These are phyloP conservation scores for Fusarium goolgardi DNA, from an alignment of 2,329 filamentous ascomycete genomes.

Conservation along the genomic window DNA sequence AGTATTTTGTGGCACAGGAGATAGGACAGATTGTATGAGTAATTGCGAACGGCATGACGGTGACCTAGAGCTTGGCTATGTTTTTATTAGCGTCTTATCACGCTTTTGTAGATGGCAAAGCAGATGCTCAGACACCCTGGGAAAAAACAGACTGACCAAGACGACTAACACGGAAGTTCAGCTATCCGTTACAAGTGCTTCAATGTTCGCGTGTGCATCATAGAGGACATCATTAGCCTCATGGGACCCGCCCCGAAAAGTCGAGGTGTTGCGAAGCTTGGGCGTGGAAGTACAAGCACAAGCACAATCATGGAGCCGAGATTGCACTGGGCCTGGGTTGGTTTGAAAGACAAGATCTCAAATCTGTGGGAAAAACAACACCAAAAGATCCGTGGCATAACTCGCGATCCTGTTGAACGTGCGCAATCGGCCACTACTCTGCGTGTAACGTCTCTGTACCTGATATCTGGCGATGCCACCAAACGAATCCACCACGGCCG, in stretches of 20 bases:
- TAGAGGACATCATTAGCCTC: constrained; percentile 5
- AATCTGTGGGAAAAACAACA: background rate
- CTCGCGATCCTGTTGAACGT: background rate
- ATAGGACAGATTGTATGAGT: background rate
- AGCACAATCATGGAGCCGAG: background rate
- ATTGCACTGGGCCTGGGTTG: background rate
- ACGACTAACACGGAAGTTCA: constrained; percentile 10
- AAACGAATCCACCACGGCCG: constrained; percentile 1
- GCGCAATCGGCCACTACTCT: background rate
- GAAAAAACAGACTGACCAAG: background rate
- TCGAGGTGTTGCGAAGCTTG: background rate
- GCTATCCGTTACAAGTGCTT: constrained; percentile 4
- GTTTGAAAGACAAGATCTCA: constrained; percentile 8
- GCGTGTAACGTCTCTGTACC: background rate
- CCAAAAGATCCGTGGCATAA: constrained; percentile 10
- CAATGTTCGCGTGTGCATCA: background rate
- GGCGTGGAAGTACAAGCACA: background rate
- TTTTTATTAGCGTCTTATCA: background rate
- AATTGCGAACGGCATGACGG: background rate
- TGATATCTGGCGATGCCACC: background rate
- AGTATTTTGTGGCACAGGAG: background rate
- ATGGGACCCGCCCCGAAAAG: constrained; percentile 2
- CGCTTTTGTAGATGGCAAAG: background rate
- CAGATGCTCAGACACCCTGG: background rate
- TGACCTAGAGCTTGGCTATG: background rate